Conservation (phyloP, 495 filamentous ascomycete genomes). For the Penicillium paradoxum region DNA sequence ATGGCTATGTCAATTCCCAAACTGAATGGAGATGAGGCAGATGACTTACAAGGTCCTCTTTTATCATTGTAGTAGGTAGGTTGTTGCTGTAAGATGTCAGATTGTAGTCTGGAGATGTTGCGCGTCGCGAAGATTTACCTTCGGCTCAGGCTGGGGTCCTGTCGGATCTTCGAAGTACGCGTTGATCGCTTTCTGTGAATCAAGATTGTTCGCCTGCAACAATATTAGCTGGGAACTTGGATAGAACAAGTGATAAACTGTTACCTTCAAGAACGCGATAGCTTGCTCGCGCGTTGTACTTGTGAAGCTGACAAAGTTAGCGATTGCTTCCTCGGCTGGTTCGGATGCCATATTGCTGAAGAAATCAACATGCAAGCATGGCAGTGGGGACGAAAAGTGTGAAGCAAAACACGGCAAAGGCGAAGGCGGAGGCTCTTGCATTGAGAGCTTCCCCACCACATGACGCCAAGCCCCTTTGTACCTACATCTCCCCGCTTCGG, state of each 20-base stretch:
- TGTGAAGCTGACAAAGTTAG: conserved; percentile 45
- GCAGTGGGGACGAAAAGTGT: not conserved
- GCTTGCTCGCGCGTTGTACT: conserved; percentile 42
- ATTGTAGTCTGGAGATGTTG: conserved; percentile 5
- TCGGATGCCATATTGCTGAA: conserved; percentile 35
- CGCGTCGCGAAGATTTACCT: conserved; percentile 21
- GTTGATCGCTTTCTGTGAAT: conserved; percentile 48
- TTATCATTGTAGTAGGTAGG: conserved; percentile 23
- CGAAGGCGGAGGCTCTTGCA: not conserved
- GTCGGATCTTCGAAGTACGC: conserved; percentile 49
- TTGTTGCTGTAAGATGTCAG: conserved; percentile 10
- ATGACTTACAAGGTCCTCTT: conserved; percentile 16
- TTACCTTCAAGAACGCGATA: conserved; percentile 45
- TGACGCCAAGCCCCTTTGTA: conserved; percentile 25
- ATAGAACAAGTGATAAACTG: not conserved
- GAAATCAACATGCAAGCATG: conserved; percentile 3
- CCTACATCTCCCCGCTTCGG: not conserved
- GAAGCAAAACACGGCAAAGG: not conserved
- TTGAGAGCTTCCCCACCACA: conserved; percentile 37
- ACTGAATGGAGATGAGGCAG: not conserved
- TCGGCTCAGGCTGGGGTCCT: conserved; percentile 29
- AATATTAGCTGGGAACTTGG: conserved; percentile 3
- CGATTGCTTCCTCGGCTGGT: conserved; percentile 42
- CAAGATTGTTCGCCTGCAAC: conserved; percentile 42
- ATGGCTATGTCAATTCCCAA: conserved; percentile 6